These are phyloP conservation scores for Aspergillus phoenicis DNA, from an alignment of 2,329 filamentous ascomycete genomes.

Conservation along the genomic window DNA sequence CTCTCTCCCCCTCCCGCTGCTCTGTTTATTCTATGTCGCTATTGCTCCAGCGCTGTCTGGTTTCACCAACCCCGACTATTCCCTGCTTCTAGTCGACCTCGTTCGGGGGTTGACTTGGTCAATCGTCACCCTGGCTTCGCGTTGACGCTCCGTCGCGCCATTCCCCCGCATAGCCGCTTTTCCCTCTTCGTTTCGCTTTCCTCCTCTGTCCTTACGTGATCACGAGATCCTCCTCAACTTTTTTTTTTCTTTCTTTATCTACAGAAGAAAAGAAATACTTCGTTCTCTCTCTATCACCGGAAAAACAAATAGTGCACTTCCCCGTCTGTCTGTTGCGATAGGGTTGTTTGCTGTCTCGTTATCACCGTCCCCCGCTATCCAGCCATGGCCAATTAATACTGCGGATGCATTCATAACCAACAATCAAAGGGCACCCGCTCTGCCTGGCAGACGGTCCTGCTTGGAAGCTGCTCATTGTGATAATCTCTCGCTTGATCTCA, in stretches of 20 bases:
- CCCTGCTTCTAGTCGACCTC: slow-evolving; percentile 17
- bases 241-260: slow-evolving; percentile 14
- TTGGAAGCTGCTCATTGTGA: slow-evolving; percentile 27
- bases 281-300: neutral
- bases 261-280: neutral
- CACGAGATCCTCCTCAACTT: slow-evolving; percentile 4
- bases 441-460: slow-evolving; percentile 48
- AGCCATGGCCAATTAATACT: slow-evolving; percentile 45
- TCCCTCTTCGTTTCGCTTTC: slow-evolving; percentile 17
- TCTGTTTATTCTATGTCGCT: slow-evolving; percentile 8
- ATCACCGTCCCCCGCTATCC: slow-evolving; percentile 18
- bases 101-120: slow-evolving; percentile 24
- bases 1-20: neutral
- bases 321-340: slow-evolving; percentile 24
- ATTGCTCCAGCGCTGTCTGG: neutral
- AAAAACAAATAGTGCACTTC: slow-evolving; percentile 1
- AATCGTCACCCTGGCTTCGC: slow-evolving; percentile 31
- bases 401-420: slow-evolving; percentile 45
- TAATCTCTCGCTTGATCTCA: slow-evolving; percentile 9
- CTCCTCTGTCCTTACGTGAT: slow-evolving; percentile 19
- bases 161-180: slow-evolving; percentile 30
- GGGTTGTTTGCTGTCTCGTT: slow-evolving; percentile 18
- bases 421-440: slow-evolving; percentile 44
- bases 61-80: neutral
- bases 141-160: slow-evolving; percentile 28